These are phyloP conservation scores for Dictyostelium brefeldianum DNA, from an alignment of 78 protist genomes.

Conservation along the genomic window DNA sequence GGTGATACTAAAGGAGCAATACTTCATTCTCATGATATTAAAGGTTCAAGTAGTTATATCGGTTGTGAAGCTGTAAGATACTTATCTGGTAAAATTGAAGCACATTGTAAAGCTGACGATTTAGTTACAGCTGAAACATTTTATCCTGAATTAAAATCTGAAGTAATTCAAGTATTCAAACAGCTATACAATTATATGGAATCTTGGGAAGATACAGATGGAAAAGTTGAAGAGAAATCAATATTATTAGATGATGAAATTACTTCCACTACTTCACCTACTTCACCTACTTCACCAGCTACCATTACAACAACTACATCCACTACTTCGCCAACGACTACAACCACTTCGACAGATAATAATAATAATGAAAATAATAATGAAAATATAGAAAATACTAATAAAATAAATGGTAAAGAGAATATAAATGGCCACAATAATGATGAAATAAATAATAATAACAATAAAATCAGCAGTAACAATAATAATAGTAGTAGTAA, in stretches of 20 bases:
- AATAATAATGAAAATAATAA: no score
- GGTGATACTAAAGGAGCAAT: conserved; percentile 24
- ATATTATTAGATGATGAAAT: background rate
- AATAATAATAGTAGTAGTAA: no score
- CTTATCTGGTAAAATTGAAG: conserved; percentile 56
- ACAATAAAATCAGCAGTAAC: no score
- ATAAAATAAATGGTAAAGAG: no score
- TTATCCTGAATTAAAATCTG: conserved; percentile 18
- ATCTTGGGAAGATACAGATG: background rate
- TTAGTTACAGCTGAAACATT: conserved; percentile 19
- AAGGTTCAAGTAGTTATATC: conserved; percentile 59
- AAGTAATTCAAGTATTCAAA: conserved; percentile 30
- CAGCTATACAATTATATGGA: conserved; percentile 13
- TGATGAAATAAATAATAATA: no score
- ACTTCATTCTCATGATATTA: conserved; percentile 72
- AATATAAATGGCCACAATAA: no score
- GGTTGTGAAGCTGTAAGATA: conserved; percentile 66
- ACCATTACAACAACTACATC: background rate
- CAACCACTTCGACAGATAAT: background rate
- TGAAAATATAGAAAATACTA: no score
- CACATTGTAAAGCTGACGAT: conserved; percentile 34
- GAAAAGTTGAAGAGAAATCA: background rate
- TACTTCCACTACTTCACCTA: background rate
- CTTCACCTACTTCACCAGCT: background rate
- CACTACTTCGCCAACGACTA: background rate